Percentiles rank a stretch among this genome's conserved stretches.
Conservation (phyloP, 257 asterid genomes). For the Verbascum thapsus region DNA sequence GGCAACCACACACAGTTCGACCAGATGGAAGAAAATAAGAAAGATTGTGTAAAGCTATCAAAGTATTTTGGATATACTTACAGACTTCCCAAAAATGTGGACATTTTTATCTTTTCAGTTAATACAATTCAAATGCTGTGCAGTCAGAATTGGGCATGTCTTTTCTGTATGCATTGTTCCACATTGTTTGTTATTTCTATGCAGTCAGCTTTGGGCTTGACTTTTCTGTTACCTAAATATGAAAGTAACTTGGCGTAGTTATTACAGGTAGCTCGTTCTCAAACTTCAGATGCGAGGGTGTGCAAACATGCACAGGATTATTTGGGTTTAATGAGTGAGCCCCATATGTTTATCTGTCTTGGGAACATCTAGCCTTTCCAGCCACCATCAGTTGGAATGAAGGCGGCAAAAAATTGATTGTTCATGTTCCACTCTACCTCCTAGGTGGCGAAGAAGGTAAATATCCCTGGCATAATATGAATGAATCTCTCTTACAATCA, state of each 20-base stretch:
- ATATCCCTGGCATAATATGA: neutral
- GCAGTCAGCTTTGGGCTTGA: neutral
- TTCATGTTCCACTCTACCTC: conserved; percentile 80
- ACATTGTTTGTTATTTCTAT: neutral
- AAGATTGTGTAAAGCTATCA: neutral
- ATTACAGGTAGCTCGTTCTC: conserved; percentile 84
- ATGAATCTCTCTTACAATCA: neutral
- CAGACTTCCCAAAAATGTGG: conserved; percentile 2
- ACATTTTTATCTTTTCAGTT: neutral
- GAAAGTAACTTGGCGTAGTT: conserved; percentile 2
- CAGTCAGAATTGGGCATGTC: neutral
- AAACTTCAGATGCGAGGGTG: conserved; percentile 76
- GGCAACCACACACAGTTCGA: neutral
- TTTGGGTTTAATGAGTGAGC: conserved; percentile 85
- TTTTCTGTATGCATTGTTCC: neutral
- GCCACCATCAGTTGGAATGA: conserved; percentile 84
- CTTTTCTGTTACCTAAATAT: neutral
- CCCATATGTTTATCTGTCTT: conserved; percentile 81
- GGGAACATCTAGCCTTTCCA: conserved; percentile 73
- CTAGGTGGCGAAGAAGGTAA: conserved; percentile 85
- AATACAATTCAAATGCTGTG: neutral
- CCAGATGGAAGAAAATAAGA: no score
- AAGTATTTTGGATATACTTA: neutral
- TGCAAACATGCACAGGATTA: conserved; percentile 87
- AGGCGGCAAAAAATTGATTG: conserved; percentile 68